A percentile compares a stretch with the other conserved stretches of the same genome.
These are phyloP conservation scores for Talaromyces stipitatus DNA, from an alignment of 495 filamentous ascomycete species.

Conservation along the genomic window DNA sequence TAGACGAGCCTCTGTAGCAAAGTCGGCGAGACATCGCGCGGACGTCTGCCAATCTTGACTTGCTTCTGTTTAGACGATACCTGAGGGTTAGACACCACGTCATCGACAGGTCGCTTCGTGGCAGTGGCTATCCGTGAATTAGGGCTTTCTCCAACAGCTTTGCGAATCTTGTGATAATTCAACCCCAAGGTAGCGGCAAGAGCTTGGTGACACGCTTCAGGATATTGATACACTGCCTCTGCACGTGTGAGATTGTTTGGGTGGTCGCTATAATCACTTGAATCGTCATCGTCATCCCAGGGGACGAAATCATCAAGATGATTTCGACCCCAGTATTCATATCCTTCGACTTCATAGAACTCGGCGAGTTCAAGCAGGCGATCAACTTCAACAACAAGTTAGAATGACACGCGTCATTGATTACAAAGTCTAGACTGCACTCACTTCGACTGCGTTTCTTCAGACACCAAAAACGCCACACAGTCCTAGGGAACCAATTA, in stretches of 20 bases:
- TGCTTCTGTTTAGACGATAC: slow-evolving; percentile 28
- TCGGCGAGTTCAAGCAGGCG: slow-evolving; percentile 34
- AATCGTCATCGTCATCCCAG: slow-evolving; percentile 26
- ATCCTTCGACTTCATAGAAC: slow-evolving; percentile 33
- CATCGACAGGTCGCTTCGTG: slow-evolving; percentile 32
- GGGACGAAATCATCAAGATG: slow-evolving; percentile 19
- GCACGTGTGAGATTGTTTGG: slow-evolving; percentile 22
- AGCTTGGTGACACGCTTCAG: slow-evolving; percentile 34
- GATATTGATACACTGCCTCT: slow-evolving; percentile 27
- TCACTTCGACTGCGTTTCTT: slow-evolving; percentile 37
- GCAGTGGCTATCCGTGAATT: slow-evolving; percentile 12
- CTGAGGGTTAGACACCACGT: slow-evolving; percentile 18
- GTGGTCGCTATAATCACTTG: slow-evolving; percentile 30
- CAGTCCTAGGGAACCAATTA: slow-evolving; percentile 30
- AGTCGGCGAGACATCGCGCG: slow-evolving; percentile 24
- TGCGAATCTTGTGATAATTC: slow-evolving; percentile 36
- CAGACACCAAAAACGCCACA: slow-evolving; percentile 38
- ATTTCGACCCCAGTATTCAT: slow-evolving; percentile 31
- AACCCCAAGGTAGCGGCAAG: slow-evolving; percentile 33
- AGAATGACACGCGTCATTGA: neutral
- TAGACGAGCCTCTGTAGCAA: slow-evolving; percentile 25
- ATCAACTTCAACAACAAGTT: slow-evolving; percentile 24
- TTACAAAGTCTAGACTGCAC: slow-evolving; percentile 9
- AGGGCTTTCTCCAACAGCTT: slow-evolving; percentile 30
- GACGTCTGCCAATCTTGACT: slow-evolving; percentile 29